phyloP scores from a whole-genome alignment of 805 yeast species.

The Phaffomyces opuntiae region DNA sequence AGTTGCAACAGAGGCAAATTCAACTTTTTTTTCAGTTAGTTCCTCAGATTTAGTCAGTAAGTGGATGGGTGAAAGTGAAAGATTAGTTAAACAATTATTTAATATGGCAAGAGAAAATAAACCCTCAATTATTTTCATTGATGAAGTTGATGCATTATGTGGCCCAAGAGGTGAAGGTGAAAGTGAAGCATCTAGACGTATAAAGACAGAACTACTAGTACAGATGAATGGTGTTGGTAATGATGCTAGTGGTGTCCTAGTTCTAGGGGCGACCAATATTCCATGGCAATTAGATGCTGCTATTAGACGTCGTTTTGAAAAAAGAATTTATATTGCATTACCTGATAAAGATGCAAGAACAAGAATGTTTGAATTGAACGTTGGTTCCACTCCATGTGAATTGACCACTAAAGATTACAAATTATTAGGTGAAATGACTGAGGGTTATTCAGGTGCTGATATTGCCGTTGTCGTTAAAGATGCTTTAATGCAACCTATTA shows the following conservation, averaged over 20 bases:
- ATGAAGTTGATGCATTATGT: conserved; percentile 96
- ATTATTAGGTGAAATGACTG: conserved; percentile 84
- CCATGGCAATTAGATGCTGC: conserved; percentile 99
- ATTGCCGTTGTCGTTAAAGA: conserved; percentile 94
- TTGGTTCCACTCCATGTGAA: conserved; percentile 83
- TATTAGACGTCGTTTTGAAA: conserved; percentile 91
- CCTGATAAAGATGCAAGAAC: conserved; percentile 93
- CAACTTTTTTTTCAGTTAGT: conserved; percentile 94
- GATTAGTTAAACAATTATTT: conserved; percentile 90
- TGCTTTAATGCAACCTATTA: conserved; percentile 95
- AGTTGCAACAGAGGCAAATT: conserved; percentile 96
- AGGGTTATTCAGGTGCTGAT: conserved; percentile 97
- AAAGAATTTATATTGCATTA: conserved; percentile 87
- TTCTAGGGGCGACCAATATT: conserved; percentile 94
- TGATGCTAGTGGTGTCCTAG: conserved; percentile 86
- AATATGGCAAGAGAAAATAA: conserved; percentile 94
- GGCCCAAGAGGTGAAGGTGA: conserved; percentile 99
- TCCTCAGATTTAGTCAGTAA: conserved; percentile 93
- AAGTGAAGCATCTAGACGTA: conserved; percentile 92
- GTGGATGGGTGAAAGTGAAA: conserved; percentile 99
- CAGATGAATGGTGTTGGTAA: conserved; percentile 99
- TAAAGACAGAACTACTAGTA: conserved; percentile 90
- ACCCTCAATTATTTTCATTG: conserved; percentile 93
- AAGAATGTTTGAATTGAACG: conserved; percentile 89
- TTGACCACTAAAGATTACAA: conserved; percentile 68